These are phyloP conservation scores for Tetrahymena elliotti DNA, from an alignment of 73 alveolate genomes.

Conservation along the genomic window DNA sequence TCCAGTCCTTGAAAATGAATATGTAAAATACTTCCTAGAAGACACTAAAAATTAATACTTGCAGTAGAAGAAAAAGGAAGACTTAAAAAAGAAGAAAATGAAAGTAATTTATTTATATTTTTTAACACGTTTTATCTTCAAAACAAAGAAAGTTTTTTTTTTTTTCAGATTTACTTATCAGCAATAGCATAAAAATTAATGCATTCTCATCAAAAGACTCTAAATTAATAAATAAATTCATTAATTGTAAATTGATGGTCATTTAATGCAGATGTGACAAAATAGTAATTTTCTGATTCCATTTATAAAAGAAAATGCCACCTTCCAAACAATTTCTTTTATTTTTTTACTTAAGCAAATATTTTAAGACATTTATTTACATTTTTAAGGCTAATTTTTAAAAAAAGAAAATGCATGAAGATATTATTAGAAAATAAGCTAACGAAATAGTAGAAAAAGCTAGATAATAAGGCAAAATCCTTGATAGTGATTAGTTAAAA, in stretches of 20 bases:
- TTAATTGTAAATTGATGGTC: too few relatives aligned
- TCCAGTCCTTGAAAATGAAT: neutral
- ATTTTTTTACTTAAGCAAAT: neutral
- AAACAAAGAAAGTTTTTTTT: neutral
- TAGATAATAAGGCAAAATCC: neutral
- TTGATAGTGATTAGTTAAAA: neutral
- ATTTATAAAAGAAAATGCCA: neutral
- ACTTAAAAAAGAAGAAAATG: neutral
- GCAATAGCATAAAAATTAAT: neutral
- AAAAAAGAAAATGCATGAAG: neutral
- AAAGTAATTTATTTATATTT: neutral
- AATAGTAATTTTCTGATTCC: neutral
- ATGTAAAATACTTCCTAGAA: neutral
- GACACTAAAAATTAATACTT: neutral
- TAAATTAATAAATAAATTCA: too few relatives aligned
- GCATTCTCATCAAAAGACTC: neutral
- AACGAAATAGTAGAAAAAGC: neutral
- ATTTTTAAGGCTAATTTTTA: neutral
- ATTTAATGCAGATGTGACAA: neutral
- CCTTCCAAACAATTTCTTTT: neutral
- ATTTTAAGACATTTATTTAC: neutral
- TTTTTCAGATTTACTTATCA: too few relatives aligned
- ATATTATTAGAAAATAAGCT: neutral
- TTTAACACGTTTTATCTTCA: neutral
- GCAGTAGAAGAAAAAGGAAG: neutral